phyloP scores from a whole-genome alignment of 495 filamentous ascomycete genomes.

The Podospora pseudoanserina region DNA sequence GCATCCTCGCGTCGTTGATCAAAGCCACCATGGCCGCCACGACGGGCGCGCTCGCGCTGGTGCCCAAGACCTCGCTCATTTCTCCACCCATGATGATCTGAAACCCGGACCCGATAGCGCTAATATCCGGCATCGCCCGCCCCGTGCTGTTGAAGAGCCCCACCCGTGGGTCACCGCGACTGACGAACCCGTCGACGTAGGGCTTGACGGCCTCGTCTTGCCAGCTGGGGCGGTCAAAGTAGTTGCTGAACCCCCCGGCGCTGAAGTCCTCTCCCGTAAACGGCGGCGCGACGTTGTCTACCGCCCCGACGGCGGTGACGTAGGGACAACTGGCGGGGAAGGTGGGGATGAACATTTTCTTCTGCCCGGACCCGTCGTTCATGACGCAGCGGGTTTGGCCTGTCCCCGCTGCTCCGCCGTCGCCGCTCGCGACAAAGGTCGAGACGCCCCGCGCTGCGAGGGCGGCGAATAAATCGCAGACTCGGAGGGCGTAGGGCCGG shows the following conservation, averaged over 20 bases:
- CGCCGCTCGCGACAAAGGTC: conserved; percentile 69
- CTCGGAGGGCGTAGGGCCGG: conserved; percentile 54
- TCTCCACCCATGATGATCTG: conserved; percentile 34
- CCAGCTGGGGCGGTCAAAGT: conserved; percentile 62
- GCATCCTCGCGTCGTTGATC: conserved; percentile 39
- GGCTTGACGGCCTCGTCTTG: conserved; percentile 54
- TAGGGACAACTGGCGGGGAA: conserved; percentile 81
- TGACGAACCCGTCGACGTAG: conserved; percentile 52
- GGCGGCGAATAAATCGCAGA: conserved; percentile 70
- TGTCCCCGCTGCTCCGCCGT: conserved; percentile 58
- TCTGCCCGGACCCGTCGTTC: conserved; percentile 55
- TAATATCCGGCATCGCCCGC: conserved; percentile 70
- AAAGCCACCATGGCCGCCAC: conserved; percentile 41
- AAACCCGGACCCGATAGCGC: conserved; percentile 39
- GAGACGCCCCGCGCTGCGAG: conserved; percentile 70
- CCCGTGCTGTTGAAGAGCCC: conserved; percentile 57
- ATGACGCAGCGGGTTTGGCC: conserved; percentile 52
- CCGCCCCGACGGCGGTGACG: conserved; percentile 74
- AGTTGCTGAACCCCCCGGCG: conserved; percentile 68
- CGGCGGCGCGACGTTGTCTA: conserved; percentile 52
- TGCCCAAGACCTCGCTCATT: conserved; percentile 36
- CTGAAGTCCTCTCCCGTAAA: conserved; percentile 56
- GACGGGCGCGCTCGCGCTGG: conserved; percentile 40
- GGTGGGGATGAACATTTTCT: conserved; percentile 57
- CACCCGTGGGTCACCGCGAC: conserved; percentile 31